Evolutionary conservation across 2,329 filamentous ascomycete species (phyloP).

Genomic region (Cladophialophora exuberans): DNA sequence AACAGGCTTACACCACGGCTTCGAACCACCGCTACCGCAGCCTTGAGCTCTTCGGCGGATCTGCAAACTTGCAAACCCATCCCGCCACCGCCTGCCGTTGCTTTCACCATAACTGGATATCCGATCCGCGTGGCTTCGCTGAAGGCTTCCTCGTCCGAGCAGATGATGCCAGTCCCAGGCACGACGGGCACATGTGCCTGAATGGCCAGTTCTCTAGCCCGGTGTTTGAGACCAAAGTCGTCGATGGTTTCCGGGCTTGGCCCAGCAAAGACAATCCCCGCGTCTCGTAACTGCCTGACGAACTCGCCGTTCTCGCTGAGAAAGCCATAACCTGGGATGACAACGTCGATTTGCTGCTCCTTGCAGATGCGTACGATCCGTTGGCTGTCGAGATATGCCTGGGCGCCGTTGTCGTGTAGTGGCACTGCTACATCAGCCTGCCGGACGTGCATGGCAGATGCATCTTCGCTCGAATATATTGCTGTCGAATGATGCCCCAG

Average conservation of each 20-base stretch:
- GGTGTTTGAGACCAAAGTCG: constrained; percentile 62
- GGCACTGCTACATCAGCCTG: not conserved
- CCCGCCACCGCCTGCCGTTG: constrained; percentile 76
- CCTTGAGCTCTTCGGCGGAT: constrained; percentile 67
- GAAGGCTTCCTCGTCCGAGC: constrained; percentile 50
- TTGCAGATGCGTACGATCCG: constrained; percentile 38
- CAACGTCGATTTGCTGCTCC: constrained; percentile 59
- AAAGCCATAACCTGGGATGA: constrained; percentile 70
- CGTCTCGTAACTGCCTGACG: constrained; percentile 54
- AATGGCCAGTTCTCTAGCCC: constrained; percentile 57
- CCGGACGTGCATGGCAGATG: not conserved
- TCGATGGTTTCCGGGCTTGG: constrained; percentile 58
- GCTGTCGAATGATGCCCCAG: not conserved
- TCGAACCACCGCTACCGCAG: constrained; percentile 71
- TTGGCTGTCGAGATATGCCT: not conserved
- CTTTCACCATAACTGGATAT: constrained; percentile 73
- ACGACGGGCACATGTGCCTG: constrained; percentile 59
- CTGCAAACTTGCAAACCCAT: constrained; percentile 81
- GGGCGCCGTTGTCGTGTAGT: not conserved
- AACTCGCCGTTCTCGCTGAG: constrained; percentile 67
- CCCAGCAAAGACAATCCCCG: constrained; percentile 63
- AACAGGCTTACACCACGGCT: constrained; percentile 78
- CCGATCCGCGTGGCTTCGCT: constrained; percentile 48
- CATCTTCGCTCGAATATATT: not conserved
- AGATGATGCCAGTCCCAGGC: constrained; percentile 55